Evolutionary conservation across 2,329 filamentous ascomycete species (phyloP).

Genomic region (Aspergillus hortae): DNA sequence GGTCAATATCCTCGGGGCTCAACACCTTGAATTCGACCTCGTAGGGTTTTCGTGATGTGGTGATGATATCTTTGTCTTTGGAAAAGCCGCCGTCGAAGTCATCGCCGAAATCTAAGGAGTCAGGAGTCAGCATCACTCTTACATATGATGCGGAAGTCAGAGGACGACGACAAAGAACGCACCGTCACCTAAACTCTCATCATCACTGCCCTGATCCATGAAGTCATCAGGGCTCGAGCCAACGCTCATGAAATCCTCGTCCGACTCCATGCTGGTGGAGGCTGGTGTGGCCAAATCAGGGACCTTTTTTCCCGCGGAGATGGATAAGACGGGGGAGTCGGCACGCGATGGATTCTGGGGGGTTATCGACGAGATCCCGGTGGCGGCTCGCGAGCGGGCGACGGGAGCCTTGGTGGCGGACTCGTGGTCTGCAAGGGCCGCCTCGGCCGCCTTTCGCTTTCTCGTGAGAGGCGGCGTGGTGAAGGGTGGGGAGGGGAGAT

Average conservation of each 20-base stretch:
- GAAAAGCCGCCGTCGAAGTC: slow-evolving; percentile 60
- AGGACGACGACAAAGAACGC: slow-evolving; percentile 6
- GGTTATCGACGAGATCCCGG: slow-evolving; percentile 3
- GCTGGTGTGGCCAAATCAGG: slow-evolving; percentile 40
- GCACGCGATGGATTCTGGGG: not conserved
- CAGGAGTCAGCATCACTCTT: not conserved
- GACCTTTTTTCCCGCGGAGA: slow-evolving; percentile 21
- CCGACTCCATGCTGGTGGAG: slow-evolving; percentile 76
- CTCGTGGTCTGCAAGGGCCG: slow-evolving; percentile 30
- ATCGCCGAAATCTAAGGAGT: slow-evolving; percentile 52
- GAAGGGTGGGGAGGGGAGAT: slow-evolving; percentile 25
- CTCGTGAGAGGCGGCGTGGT: slow-evolving; percentile 53
- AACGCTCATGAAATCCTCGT: slow-evolving; percentile 88
- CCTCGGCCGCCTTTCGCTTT: slow-evolving; percentile 54
- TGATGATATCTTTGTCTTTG: slow-evolving; percentile 67
- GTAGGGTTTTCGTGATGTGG: slow-evolving; percentile 70
- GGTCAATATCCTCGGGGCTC: slow-evolving; percentile 74
- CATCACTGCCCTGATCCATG: slow-evolving; percentile 70
- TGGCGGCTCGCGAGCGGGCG: slow-evolving; percentile 22
- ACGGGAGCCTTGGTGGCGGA: slow-evolving; percentile 28
- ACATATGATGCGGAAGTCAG: not conserved
- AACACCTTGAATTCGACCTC: slow-evolving; percentile 83
- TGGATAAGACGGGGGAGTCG: slow-evolving; percentile 5
- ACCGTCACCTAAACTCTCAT: slow-evolving; percentile 51
- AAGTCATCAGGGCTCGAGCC: slow-evolving; percentile 72